A percentile compares a stretch with the other conserved stretches of the same genome.
Conservation (phyloP, 495 filamentous ascomycete species). For the Penicillium flavigenum region DNA sequence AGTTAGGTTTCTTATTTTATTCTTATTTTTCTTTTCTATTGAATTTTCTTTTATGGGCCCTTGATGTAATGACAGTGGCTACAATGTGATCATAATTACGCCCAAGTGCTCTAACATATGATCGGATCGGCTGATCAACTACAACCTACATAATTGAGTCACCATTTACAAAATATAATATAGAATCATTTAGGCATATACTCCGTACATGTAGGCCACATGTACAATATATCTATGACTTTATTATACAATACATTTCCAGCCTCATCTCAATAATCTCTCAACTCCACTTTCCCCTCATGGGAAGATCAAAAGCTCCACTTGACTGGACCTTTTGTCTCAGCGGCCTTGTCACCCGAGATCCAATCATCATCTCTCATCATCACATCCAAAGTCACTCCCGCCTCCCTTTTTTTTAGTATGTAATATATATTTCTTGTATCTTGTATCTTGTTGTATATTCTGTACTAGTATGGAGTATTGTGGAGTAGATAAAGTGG, state of each 20-base stretch:
- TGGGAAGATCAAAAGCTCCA: background rate
- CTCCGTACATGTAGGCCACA: too few species aligned
- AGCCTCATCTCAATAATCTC: background rate
- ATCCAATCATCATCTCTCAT: constrained; percentile 6
- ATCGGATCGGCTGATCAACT: constrained; percentile 1
- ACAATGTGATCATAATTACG: background rate
- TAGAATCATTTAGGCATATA: too few species aligned
- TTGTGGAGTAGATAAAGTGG: constrained; percentile 2
- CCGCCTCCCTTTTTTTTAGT: constrained; percentile 16
- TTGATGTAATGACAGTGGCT: background rate
- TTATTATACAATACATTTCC: background rate
- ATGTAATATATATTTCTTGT: background rate
- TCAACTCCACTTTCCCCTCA: background rate
- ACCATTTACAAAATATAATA: too few species aligned
- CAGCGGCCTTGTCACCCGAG: constrained; percentile 2
- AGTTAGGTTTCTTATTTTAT: too few species aligned
- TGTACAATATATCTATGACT: background rate
- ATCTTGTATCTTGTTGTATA: too few species aligned
- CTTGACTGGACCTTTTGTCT: constrained; percentile 5
- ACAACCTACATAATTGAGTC: too few species aligned
- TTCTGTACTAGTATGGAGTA: background rate
- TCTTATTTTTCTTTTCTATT: background rate
- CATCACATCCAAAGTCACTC: background rate
- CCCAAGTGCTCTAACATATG: background rate
- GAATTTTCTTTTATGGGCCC: background rate